These are phyloP conservation scores for Neonectria faginata DNA, from an alignment of 2,329 filamentous ascomycete species.

Conservation along the genomic window DNA sequence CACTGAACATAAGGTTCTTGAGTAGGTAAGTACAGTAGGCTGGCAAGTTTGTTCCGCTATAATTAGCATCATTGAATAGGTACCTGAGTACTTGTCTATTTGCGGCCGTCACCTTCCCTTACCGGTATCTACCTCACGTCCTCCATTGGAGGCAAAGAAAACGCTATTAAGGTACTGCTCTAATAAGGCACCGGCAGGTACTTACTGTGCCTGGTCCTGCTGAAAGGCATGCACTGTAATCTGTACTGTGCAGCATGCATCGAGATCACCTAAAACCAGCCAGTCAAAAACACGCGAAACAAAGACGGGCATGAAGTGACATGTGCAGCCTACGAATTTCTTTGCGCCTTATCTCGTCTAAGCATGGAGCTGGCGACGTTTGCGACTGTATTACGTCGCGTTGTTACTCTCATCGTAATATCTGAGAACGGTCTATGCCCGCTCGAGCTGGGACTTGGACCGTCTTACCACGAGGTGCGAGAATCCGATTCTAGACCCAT, in stretches of 20 bases:
- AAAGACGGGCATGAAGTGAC: neutral
- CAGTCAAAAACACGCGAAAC: neutral
- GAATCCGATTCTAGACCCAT: neutral
- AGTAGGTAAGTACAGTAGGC: too few relatives aligned
- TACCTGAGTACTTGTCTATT: neutral
- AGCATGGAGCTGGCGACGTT: neutral
- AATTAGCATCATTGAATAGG: constrained; percentile 6
- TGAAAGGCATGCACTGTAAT: constrained; percentile 1
- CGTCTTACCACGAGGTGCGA: neutral
- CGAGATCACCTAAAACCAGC: neutral
- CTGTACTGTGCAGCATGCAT: neutral
- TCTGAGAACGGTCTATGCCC: neutral
- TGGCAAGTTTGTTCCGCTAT: neutral
- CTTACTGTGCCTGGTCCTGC: neutral
- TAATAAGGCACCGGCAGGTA: too few relatives aligned
- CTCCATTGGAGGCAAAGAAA: too few relatives aligned
- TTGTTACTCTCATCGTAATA: too few relatives aligned
- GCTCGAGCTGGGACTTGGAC: neutral
- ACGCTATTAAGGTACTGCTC: neutral
- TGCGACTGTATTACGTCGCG: neutral
- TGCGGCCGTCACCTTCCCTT: neutral
- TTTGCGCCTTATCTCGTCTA: neutral
- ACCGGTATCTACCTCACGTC: neutral
- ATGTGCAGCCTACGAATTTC: neutral
- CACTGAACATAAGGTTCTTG: neutral